Conservation (phyloP, 2,329 filamentous ascomycete genomes). For the Neonectria faginata region DNA sequence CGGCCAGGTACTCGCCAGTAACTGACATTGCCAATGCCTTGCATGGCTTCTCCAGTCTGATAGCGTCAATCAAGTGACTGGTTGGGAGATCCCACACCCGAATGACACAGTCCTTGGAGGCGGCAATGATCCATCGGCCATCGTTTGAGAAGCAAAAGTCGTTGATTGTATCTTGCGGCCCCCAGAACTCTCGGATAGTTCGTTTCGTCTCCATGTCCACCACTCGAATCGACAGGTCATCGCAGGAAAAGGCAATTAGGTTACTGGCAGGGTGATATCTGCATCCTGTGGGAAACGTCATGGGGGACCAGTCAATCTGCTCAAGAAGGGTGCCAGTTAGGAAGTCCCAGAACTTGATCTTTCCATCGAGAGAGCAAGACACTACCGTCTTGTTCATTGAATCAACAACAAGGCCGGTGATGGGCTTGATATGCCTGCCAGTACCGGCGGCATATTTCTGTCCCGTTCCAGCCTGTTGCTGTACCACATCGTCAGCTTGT, state of each 20-base stretch:
- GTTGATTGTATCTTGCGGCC: conserved; percentile 77
- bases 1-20: conserved; percentile 95
- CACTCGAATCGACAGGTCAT: conserved; percentile 87
- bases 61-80: conserved; percentile 92
- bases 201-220: conserved; percentile 92
- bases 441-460: conserved; percentile 62
- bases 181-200: conserved; percentile 93
- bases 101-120: conserved; percentile 82
- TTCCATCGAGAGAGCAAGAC: conserved; percentile 90
- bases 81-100: conserved; percentile 97
- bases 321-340: conserved; percentile 81
- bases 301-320: conserved; percentile 83
- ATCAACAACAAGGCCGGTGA: conserved; percentile 90
- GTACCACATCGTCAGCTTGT: conserved; percentile 68
- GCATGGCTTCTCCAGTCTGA: conserved; percentile 82
- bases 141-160: conserved; percentile 93
- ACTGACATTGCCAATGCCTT: conserved; percentile 88
- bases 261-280: conserved; percentile 87
- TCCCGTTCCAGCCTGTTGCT: conserved; percentile 61
- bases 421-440: conserved; percentile 81
- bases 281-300: conserved; percentile 79
- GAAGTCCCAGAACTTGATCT: conserved; percentile 98
- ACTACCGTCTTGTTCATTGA: conserved; percentile 88
- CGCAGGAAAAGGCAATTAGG: conserved; percentile 87
- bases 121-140: conserved; percentile 91